phyloP scores from a whole-genome alignment of 192 early-diverging fungal species.

The Coemansia reversa region DNA sequence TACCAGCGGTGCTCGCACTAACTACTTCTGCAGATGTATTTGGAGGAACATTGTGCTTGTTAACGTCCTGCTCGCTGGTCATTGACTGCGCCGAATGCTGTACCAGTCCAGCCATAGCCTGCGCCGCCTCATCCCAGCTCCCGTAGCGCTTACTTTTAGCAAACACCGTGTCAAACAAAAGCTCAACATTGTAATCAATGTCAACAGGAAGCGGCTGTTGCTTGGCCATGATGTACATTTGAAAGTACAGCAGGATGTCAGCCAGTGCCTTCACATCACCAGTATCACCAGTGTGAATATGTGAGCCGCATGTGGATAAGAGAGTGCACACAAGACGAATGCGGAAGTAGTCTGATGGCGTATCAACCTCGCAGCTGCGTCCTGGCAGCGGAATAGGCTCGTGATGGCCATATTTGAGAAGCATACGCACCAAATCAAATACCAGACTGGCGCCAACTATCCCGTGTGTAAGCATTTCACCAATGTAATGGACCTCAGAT shows the following conservation, averaged over 20 bases:
- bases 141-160: conserved; percentile 61
- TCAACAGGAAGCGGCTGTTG: conserved; percentile 75
- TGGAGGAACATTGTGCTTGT: not conserved
- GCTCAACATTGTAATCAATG: conserved; percentile 81
- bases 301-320: conserved; percentile 83
- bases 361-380: conserved; percentile 67
- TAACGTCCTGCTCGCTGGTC: not conserved
- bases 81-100: not conserved
- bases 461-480: conserved; percentile 90
- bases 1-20: not conserved
- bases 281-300: conserved; percentile 66
- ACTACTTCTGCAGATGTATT: not conserved
- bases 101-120: conserved; percentile 41
- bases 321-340: conserved; percentile 83
- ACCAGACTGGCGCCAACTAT: conserved; percentile 76
- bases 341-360: conserved; percentile 88
- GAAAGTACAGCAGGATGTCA: conserved; percentile 75
- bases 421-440: conserved; percentile 82
- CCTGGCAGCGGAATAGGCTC: conserved; percentile 52
- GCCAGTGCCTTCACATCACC: conserved; percentile 20
- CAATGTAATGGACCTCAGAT: conserved; percentile 77
- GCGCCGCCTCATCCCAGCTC: conserved; percentile 79
- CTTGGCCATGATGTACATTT: conserved; percentile 90
- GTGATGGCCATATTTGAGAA: conserved; percentile 85
- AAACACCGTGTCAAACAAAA: conserved; percentile 68